These are phyloP conservation scores for Beauveria rudraprayagi DNA, from an alignment of 2,329 filamentous ascomycete species.

Conservation along the genomic window DNA sequence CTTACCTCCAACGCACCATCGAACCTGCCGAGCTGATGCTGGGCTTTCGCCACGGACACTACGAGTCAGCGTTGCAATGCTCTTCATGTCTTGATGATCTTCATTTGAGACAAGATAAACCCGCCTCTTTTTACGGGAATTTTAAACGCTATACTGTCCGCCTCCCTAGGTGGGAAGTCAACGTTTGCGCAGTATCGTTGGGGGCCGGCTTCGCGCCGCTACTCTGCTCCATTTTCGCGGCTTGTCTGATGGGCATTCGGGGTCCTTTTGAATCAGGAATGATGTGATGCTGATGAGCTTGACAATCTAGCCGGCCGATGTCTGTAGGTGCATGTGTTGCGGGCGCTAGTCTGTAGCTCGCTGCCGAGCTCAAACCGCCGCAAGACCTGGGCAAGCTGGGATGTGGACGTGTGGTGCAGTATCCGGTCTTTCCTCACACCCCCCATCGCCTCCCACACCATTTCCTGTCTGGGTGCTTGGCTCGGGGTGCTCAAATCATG, in stretches of 20 bases:
- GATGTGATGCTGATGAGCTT: not conserved
- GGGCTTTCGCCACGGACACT: not conserved
- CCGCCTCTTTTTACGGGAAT: no score
- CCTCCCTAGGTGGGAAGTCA: no score
- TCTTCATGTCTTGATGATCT: not conserved
- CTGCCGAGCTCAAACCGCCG: not conserved
- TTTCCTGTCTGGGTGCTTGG: slow-evolving; percentile 4
- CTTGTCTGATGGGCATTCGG: not conserved
- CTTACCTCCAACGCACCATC: not conserved
- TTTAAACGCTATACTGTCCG: no score
- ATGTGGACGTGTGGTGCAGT: not conserved
- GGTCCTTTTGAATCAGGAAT: not conserved
- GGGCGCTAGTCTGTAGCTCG: slow-evolving; percentile 3
- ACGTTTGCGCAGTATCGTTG: not conserved
- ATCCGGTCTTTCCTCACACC: slow-evolving; percentile 6
- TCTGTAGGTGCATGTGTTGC: not conserved
- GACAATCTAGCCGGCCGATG: not conserved
- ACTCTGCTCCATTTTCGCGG: not conserved
- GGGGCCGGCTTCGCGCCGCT: not conserved
- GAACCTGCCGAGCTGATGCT: not conserved
- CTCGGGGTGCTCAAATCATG: not conserved
- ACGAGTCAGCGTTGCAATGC: not conserved
- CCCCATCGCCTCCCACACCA: slow-evolving; percentile 10
- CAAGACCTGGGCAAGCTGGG: not conserved
- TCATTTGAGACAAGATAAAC: not conserved